phyloP scores from a whole-genome alignment of 2,329 filamentous ascomycete genomes.

The Xylariaceae sp. region DNA sequence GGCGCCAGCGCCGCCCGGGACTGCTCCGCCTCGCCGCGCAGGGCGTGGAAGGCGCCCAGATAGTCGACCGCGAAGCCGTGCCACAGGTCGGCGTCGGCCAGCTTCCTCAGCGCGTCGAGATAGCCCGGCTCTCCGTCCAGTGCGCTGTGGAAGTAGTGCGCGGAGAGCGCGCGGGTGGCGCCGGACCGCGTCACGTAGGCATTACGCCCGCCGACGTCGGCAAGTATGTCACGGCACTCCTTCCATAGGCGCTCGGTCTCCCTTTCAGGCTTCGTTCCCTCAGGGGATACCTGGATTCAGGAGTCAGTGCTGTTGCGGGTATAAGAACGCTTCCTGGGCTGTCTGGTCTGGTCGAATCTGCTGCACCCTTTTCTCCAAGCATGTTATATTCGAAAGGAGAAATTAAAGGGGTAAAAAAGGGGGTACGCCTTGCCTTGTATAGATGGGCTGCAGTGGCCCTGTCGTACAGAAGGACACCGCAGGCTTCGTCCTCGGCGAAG shows the following conservation, averaged over 20 bases:
- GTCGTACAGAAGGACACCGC: conserved; percentile 14
- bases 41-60: conserved; percentile 9
- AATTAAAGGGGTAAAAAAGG: too few relatives aligned
- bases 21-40: conserved; percentile 7
- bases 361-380: too few relatives aligned
- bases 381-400: too few relatives aligned
- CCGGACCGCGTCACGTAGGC: conserved; percentile 3
- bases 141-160: conserved; percentile 17
- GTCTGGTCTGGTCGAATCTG: too few relatives aligned
- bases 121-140: conserved; percentile 4
- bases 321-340: too few relatives aligned
- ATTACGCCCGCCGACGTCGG: conserved; percentile 11
- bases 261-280: conserved; percentile 7
- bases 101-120: conserved; percentile 4
- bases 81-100: conserved; percentile 3
- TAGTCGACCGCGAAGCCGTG: conserved; percentile 6
- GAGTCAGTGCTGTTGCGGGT: too few relatives aligned
- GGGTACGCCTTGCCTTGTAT: too few relatives aligned
- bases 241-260: conserved; percentile 14
- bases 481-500: conserved; percentile 8
- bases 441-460: conserved; percentile 10
- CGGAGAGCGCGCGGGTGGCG: conserved; percentile 10
- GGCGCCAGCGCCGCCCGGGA: conserved; percentile 5
- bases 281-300: too few relatives aligned
- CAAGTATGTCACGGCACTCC: conserved; percentile 11